A percentile compares a stretch with the other conserved stretches of the same genome.
phyloP scores from a whole-genome alignment of 2,329 filamentous ascomycete species.

The Nigrospora oryzae region DNA sequence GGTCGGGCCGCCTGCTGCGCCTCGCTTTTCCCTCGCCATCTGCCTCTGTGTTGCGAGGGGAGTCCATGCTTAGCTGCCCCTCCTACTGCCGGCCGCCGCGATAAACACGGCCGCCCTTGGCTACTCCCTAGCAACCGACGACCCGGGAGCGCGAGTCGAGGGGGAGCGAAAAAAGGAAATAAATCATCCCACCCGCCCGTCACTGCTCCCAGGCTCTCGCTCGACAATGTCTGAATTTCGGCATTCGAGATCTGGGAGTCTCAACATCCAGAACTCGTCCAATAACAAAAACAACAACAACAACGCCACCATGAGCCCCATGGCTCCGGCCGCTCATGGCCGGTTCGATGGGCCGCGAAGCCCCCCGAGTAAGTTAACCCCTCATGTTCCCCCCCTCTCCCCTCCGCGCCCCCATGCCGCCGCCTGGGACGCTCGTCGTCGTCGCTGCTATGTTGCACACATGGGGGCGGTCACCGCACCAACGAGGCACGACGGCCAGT shows the following conservation, averaged over 20 bases:
- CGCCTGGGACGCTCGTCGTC: background rate
- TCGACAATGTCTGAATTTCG: constrained; percentile 41
- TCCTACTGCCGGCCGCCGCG: no score
- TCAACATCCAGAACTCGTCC: constrained; percentile 31
- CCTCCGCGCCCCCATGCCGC: background rate
- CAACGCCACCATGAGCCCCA: constrained; percentile 20
- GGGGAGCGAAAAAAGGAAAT: no score
- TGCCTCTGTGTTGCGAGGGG: no score
- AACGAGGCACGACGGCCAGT: no score
- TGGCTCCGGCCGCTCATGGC: constrained; percentile 22
- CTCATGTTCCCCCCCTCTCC: background rate
- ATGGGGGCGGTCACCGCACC: background rate
- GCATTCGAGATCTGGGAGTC: constrained; percentile 49
- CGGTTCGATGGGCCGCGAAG: constrained; percentile 54
- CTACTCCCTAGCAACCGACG: no score
- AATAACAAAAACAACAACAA: background rate
- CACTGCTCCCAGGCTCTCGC: constrained; percentile 5
- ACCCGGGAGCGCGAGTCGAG: no score
- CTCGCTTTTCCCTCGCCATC: no score
- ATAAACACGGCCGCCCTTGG: no score
- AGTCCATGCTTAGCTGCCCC: no score
- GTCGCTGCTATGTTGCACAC: background rate
- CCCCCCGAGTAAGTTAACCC: constrained; percentile 46
- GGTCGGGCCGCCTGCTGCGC: no score
- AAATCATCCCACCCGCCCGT: no score